Conservation (phyloP, 2,329 filamentous ascomycete genomes). For the Stagonosporopsis tanaceti region DNA sequence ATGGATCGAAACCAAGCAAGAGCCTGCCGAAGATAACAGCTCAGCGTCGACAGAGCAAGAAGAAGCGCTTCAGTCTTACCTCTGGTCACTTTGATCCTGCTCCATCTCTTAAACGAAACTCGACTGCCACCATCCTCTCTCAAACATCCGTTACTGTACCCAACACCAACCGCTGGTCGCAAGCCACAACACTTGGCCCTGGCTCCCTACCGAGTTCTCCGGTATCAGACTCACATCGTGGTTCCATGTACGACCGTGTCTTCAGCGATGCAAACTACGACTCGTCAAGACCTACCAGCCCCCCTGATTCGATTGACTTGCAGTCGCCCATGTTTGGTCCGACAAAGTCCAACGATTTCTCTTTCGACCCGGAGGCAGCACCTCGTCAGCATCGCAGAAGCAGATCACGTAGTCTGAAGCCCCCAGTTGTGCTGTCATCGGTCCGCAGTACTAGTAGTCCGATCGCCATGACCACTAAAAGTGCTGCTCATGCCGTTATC, state of each 20-base stretch:
- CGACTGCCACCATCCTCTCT: constrained; percentile 67
- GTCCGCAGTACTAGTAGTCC: constrained; percentile 46
- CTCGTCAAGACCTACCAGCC: constrained; percentile 79
- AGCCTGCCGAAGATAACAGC: constrained; percentile 56
- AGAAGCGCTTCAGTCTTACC: constrained; percentile 73
- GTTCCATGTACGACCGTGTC: constrained; percentile 78
- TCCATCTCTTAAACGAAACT: constrained; percentile 54
- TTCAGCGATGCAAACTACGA: constrained; percentile 67
- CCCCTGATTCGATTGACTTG: constrained; percentile 70
- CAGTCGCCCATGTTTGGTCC: constrained; percentile 68
- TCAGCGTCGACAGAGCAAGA: constrained; percentile 65
- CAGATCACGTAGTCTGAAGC: constrained; percentile 41
- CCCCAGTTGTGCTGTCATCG: constrained; percentile 37
- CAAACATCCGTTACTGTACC: constrained; percentile 68
- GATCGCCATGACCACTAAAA: constrained; percentile 44
- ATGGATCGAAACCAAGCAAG: constrained; percentile 59
- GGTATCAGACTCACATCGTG: constrained; percentile 72
- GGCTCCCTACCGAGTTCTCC: constrained; percentile 86
- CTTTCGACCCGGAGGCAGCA: constrained; percentile 25
- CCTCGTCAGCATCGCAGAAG: constrained; percentile 30
- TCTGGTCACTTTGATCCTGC: constrained; percentile 58
- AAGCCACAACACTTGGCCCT: constrained; percentile 68
- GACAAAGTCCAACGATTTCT: constrained; percentile 32
- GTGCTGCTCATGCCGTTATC: constrained; percentile 44
- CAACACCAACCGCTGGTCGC: constrained; percentile 68